These are phyloP conservation scores for Hippophae rhamnoides DNA, from an alignment of 306 rosid species.

Conservation along the genomic window DNA sequence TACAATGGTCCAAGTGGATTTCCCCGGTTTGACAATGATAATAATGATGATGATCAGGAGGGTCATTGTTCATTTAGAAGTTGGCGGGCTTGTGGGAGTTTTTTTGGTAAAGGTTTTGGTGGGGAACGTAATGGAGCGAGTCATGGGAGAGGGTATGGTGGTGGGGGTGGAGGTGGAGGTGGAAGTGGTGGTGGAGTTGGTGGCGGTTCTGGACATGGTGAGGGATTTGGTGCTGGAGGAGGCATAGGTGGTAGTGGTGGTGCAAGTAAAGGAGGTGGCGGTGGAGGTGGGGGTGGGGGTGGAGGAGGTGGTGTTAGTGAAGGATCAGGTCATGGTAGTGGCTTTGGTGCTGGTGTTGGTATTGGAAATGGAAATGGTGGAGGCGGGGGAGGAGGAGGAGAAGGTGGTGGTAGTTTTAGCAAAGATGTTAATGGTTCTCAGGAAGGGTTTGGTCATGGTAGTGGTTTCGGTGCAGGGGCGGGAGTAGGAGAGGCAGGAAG, in stretches of 20 bases:
- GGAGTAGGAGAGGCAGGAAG: conserved; percentile 22
- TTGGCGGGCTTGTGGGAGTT: conserved; percentile 23
- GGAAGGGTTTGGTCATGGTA: conserved; percentile 23
- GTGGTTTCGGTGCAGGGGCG: conserved; percentile 32
- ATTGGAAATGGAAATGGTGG: conserved; percentile 27
- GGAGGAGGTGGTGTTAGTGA: conserved; percentile 16
- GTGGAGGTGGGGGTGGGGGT: conserved; percentile 2
- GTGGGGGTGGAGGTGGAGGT: conserved; percentile 4
- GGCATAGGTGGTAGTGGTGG: conserved; percentile 35
- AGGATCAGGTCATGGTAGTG: conserved; percentile 13
- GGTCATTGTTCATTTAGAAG: conserved; percentile 16
- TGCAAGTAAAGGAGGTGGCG: conserved; percentile 22
- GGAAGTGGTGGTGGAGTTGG: conserved; percentile 20
- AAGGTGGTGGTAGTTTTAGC: conserved; percentile 38
- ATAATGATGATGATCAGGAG: neutral
- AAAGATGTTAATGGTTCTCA: conserved; percentile 28
- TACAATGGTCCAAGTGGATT: conserved; percentile 19
- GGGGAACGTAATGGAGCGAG: conserved; percentile 3
- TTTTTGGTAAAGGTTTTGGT: conserved; percentile 1
- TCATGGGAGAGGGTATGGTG: conserved; percentile 14
- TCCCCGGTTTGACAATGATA: neutral
- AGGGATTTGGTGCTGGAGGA: conserved; percentile 43
- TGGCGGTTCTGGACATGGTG: conserved; percentile 14
- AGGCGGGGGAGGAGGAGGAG: conserved; percentile 35
- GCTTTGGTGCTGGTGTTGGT: conserved; percentile 9